Evolutionary conservation across 345 rosid species (phyloP).

Genomic region (Theobroma cacao): DNA sequence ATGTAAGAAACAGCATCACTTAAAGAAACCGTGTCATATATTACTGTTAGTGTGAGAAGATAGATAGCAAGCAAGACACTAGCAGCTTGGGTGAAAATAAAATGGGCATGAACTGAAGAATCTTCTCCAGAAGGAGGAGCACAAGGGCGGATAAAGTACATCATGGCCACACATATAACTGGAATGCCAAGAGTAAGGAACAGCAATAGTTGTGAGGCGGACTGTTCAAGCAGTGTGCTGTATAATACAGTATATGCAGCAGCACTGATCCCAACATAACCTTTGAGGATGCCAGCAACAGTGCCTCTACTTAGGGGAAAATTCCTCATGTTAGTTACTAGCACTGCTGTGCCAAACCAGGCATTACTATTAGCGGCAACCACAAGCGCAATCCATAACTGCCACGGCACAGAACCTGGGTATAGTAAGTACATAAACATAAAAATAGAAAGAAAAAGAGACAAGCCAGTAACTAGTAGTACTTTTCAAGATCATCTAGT

Average conservation of each 20-base stretch:
- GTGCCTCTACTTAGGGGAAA: constrained; percentile 82
- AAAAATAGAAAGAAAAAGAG: background rate
- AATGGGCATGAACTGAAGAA: constrained; percentile 73
- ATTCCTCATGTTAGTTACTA: constrained; percentile 93
- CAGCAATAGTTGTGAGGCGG: constrained; percentile 61
- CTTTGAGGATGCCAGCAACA: constrained; percentile 83
- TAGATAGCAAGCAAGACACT: constrained; percentile 71
- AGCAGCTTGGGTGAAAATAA: constrained; percentile 59
- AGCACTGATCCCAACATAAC: constrained; percentile 79
- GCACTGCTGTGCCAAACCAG: constrained; percentile 85
- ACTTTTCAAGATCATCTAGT: background rate
- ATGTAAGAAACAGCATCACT: constrained; percentile 41
- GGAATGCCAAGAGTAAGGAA: constrained; percentile 81
- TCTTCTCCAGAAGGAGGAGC: constrained; percentile 88
- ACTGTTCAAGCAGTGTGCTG: constrained; percentile 50
- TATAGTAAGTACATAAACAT: constrained; percentile 1
- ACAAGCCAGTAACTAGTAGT: background rate
- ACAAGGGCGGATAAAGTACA: constrained; percentile 80
- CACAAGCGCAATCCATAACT: constrained; percentile 78
- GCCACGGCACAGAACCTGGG: constrained; percentile 23
- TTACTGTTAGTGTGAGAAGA: constrained; percentile 51
- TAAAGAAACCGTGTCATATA: constrained; percentile 42
- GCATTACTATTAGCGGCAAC: constrained; percentile 77
- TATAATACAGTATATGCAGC: constrained; percentile 75
- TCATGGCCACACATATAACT: constrained; percentile 53